Evolutionary conservation across 768 basidiomycete genomes (phyloP), one percentile per base, ranked within the genome.

Genomic region (Rhodotorula graminis): DNA sequence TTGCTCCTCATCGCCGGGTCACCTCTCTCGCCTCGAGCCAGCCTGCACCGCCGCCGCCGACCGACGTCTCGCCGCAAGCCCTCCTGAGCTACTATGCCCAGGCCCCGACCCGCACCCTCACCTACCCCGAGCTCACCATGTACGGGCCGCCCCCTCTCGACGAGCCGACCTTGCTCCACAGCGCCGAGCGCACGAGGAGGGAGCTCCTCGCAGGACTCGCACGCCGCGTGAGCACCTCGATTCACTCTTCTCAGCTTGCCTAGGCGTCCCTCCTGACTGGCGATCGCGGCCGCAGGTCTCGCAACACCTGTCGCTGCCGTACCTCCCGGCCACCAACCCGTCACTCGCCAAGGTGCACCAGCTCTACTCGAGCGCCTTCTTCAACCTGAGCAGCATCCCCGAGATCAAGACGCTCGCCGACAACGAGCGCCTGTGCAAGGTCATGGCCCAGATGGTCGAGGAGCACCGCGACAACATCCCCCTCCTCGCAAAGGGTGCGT

Each of bases 401-500:
- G 65, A 68, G 49, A 52, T 92, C 65, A 85, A 82, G 44, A 88
- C 84, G 29, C 82, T 91, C 37, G 84, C 87, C 65, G 88, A 91
- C 72, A 94, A 93, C 74, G 83, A 83, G 10, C 79, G 80, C 25
- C 92, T 93, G 76, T 86, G 88, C 1, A 84, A 85, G 62, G 84
- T 87, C 72, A 83, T 94, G n/a, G 86, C 87, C 56, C 83, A 84
- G 49, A 81, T 94, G 29, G 91, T 94, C 8, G 86, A 86, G 70
- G 84, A 85, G 65, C 92, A 94, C 79, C 85, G 89, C 2, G 89
- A 93, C 81, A 93, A 94, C 80, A 91, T 94, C 62, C 92, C 92
- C 1, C 89, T 89, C 23, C 86, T 94, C 86, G 92, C 92, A 7
- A 92, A 92, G 82, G 92, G 92, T 91, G 88, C 73, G 67, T 33